Base-by-base conservation (phyloP, 371 early-diverging fungal genomes). In the Sporodiniella umbellata region DNA sequence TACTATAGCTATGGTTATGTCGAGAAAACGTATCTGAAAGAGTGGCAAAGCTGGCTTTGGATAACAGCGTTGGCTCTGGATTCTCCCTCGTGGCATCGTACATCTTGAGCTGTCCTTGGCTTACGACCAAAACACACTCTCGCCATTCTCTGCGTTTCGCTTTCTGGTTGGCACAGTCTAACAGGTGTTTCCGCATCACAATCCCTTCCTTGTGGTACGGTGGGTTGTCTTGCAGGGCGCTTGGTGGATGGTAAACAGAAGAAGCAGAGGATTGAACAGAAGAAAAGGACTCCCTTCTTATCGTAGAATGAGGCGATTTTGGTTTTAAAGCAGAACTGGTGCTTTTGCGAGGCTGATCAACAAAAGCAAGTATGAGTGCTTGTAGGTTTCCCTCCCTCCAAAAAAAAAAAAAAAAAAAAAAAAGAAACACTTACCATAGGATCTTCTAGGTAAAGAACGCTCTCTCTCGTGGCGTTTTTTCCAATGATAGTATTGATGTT, bases 81-180 rank as follows among this genome's bases (percentile, higher is more conserved):
- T 8, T 54, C 59, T 15, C 50, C 59, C 23, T 17, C 26, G 18
- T 59, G 45, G 33, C 48, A 8, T 21, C 81, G 68, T 83, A 90
- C 89, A 93, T 85, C 28, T 78, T 79, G 7, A 94, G 69, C 33
- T 89, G 86, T 2, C 90, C 92, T 25, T 85, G 81, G 25, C 81
- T 84, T 2, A 86, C 76, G 0, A 89, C 77, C 17, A 89, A 73
- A 17, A 87, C 75, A 56, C 90, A 84, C 23, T 91, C 81, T 51
- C 83, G 86, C 96, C 96, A 96, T n/a, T 81, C 79, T 12, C 95
- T 85, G 59, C 88, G 78, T 37, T 81, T 82, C 7, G 95, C 90
- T 64, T 89, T 90, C 49, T 84, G 83, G 47, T 81, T 91, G 5
- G 78, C 79, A 8, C 81, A 72, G 48, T 91, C 92, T 54, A 84